Evolutionary conservation across 495 filamentous ascomycete genomes (phyloP).

Genomic region (Lasiosphaeria ovina): DNA sequence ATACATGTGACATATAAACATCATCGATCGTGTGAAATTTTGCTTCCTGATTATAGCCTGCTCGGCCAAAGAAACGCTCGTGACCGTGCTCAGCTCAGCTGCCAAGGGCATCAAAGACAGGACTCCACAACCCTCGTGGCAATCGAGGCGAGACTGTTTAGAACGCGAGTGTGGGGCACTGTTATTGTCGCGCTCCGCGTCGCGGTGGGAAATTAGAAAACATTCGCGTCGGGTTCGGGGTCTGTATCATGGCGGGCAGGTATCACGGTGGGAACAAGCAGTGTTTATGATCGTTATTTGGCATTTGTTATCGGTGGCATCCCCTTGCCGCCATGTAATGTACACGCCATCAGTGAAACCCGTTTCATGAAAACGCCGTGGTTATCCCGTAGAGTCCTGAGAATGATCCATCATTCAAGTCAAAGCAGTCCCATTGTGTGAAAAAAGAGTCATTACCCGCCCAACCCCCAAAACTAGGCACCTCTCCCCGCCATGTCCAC

Average conservation of each 20-base stretch:
- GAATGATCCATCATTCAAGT: slow-evolving; percentile 29
- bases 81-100: too few relatives aligned
- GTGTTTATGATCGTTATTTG: slow-evolving; percentile 12
- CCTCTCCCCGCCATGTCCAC: not conserved
- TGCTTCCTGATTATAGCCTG: too few relatives aligned
- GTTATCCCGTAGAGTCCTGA: slow-evolving; percentile 23
- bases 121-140: too few relatives aligned
- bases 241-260: not conserved
- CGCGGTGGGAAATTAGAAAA: not conserved
- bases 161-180: too few relatives aligned
- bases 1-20: too few relatives aligned
- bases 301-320: slow-evolving; percentile 18
- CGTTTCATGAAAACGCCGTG: slow-evolving; percentile 44
- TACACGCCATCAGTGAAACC: slow-evolving; percentile 34
- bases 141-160: too few relatives aligned
- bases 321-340: slow-evolving; percentile 30
- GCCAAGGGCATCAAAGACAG: too few relatives aligned
- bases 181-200: not conserved
- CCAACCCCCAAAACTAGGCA: slow-evolving; percentile 25
- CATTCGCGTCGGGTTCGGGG: too few relatives aligned
- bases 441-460: slow-evolving; percentile 34
- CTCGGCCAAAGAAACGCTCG: too few relatives aligned
- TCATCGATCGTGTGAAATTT: too few relatives aligned
- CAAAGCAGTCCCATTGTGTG: slow-evolving; percentile 22
- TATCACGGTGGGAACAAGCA: slow-evolving; percentile 13